These are phyloP conservation scores for Paramyrothecium roridum DNA, from an alignment of 2,329 filamentous ascomycete species.

Conservation along the genomic window DNA sequence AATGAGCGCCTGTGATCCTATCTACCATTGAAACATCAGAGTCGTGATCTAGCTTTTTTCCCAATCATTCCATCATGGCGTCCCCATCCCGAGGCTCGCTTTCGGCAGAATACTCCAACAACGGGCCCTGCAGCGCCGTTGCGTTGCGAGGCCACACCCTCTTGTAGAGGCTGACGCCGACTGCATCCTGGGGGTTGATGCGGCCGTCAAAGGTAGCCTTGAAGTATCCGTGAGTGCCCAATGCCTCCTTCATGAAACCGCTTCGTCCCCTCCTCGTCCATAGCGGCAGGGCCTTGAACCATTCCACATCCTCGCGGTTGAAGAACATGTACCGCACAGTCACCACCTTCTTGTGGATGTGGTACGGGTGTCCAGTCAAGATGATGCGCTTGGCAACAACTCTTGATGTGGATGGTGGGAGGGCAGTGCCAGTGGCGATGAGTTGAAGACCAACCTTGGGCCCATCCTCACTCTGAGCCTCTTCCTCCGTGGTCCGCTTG, in stretches of 20 bases:
- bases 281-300: slow-evolving; percentile 94
- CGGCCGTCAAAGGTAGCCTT: slow-evolving; percentile 96
- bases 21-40: slow-evolving; percentile 22
- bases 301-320: slow-evolving; percentile 88
- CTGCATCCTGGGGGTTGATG: slow-evolving; percentile 92
- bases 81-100: slow-evolving; percentile 20
- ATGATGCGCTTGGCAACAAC: slow-evolving; percentile 93
- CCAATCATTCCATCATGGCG: slow-evolving; percentile 32
- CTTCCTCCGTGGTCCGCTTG: slow-evolving; percentile 52
- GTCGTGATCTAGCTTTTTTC: slow-evolving; percentile 20
- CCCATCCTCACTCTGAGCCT: slow-evolving; percentile 38
- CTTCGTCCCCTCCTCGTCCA: slow-evolving; percentile 89
- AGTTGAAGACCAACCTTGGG: slow-evolving; percentile 60
- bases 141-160: slow-evolving; percentile 76
- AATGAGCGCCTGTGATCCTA: slow-evolving; percentile 20
- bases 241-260: slow-evolving; percentile 88
- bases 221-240: slow-evolving; percentile 99
- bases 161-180: slow-evolving; percentile 89
- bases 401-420: slow-evolving; percentile 71
- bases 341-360: slow-evolving; percentile 97
- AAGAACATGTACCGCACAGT: slow-evolving; percentile 99
- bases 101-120: slow-evolving; percentile 32
- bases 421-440: slow-evolving; percentile 81
- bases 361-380: slow-evolving; percentile 92
- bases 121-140: slow-evolving; percentile 36